Conservation (phyloP, 2,329 filamentous ascomycete genomes). For the Berkeleyomyces basicola region DNA sequence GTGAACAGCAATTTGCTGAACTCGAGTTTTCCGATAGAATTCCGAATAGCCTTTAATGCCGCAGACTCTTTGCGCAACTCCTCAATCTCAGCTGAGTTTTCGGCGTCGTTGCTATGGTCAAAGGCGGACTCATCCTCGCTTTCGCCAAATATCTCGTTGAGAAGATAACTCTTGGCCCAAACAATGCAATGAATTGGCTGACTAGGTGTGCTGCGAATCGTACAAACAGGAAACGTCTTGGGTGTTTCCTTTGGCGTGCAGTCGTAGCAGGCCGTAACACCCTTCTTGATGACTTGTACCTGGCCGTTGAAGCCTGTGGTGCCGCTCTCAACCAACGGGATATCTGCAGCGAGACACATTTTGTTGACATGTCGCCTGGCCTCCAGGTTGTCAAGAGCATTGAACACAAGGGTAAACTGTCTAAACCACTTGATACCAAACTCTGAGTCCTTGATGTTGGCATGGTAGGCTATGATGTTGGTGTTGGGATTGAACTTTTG, state of each 20-base stretch:
- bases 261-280: constrained; percentile 87
- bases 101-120: constrained; percentile 62
- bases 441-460: constrained; percentile 78
- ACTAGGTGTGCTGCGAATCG: constrained; percentile 87
- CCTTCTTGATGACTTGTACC: constrained; percentile 90
- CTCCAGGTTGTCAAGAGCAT: constrained; percentile 90
- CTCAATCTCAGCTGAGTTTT: constrained; percentile 76
- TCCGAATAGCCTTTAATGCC: constrained; percentile 66
- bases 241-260: constrained; percentile 79
- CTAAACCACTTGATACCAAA: constrained; percentile 86
- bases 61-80: constrained; percentile 73
- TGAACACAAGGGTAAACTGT: constrained; percentile 75
- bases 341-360: constrained; percentile 85
- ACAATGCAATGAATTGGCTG: constrained; percentile 98
- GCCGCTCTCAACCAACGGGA: constrained; percentile 87
- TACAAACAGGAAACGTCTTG: constrained; percentile 91
- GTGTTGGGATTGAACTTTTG: constrained; percentile 78
- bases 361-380: constrained; percentile 88
- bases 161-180: constrained; percentile 91
- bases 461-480: constrained; percentile 76
- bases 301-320: constrained; percentile 97
- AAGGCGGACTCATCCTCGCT: constrained; percentile 75
- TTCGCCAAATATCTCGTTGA: constrained; percentile 85
- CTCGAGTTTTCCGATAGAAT: constrained; percentile 59
- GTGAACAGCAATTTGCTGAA: constrained; percentile 74